Evolutionary conservation across 1,139 yeast species (phyloP).

Genomic region (Suhomyces bokatorum): DNA sequence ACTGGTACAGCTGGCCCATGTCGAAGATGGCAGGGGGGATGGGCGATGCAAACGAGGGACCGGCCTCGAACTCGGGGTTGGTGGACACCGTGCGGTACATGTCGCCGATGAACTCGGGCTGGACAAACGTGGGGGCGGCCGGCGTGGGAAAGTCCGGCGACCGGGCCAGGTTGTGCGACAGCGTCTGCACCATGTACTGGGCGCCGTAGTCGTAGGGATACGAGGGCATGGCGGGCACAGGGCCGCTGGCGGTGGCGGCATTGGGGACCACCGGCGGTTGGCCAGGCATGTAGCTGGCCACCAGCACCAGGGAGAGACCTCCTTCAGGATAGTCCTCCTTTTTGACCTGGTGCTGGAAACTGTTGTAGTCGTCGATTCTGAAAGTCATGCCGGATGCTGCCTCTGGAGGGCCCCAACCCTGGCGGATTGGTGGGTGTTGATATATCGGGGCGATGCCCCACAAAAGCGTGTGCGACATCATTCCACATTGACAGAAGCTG

Average conservation of each 20-base stretch:
- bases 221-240: not conserved
- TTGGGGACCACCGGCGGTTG: no score
- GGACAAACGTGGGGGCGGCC: conserved; percentile 1
- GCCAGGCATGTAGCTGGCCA: not conserved
- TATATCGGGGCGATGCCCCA: conserved; percentile 7
- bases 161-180: conserved; percentile 1
- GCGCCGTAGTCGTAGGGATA: conserved; percentile 2
- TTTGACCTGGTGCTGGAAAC: conserved; percentile 15
- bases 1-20: conserved; percentile 2
- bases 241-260: no score
- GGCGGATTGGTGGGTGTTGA: not conserved
- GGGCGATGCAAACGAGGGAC: conserved; percentile 2
- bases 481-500: conserved; percentile 6
- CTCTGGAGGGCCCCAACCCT: not conserved
- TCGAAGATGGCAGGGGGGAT: conserved; percentile 5
- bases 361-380: conserved; percentile 34
- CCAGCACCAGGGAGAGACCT: conserved; percentile 2
- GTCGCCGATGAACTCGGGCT: conserved; percentile 7
- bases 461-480: conserved; percentile 5
- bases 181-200: conserved; percentile 3
- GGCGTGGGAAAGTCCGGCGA: conserved; percentile 4
- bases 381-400: conserved; percentile 26
- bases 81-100: conserved; percentile 7
- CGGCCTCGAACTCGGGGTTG: conserved; percentile 5
- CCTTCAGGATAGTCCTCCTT: conserved; percentile 3